Percentiles rank a stretch among this genome's conserved stretches.
phyloP scores from a whole-genome alignment of 805 yeast species.

The Saccharomycopsis sp. region DNA sequence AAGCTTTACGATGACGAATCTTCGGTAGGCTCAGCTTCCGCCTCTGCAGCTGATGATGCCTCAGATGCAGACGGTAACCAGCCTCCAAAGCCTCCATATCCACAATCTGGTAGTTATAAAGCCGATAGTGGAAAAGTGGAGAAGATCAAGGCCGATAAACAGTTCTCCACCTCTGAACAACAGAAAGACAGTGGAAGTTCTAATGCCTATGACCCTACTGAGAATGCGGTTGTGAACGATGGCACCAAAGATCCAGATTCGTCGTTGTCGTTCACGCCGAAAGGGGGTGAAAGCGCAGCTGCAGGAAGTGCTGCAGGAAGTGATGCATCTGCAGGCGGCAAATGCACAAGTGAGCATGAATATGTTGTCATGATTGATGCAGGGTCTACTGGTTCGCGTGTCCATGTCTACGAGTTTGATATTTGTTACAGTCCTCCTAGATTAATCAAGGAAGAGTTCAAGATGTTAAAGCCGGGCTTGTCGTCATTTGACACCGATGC shows the following conservation, averaged over 20 bases:
- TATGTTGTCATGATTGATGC: constrained; percentile 95
- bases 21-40: background rate
- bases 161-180: constrained; percentile 16
- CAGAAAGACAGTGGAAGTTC: constrained; percentile 16
- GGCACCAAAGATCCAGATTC: background rate
- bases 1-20: background rate
- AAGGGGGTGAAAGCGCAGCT: constrained; percentile 3
- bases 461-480: constrained; percentile 89
- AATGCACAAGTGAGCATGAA: constrained; percentile 43
- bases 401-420: constrained; percentile 89
- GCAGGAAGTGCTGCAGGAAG: constrained; percentile 1
- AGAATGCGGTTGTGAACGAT: background rate
- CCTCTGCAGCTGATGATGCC: constrained; percentile 1
- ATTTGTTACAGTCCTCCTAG: constrained; percentile 80
- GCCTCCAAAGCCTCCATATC: constrained; percentile 19
- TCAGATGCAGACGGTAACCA: constrained; percentile 1
- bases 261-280: background rate
- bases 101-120: constrained; percentile 4
- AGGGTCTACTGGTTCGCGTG: constrained; percentile 95
- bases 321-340: constrained; percentile 17
- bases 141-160: constrained; percentile 14
- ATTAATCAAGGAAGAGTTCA: constrained; percentile 70
- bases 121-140: constrained; percentile 13
- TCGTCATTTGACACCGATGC: constrained; percentile 79
- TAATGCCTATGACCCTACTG: background rate